Base-by-base conservation (phyloP, 345 rosid species). In the Isatis tinctoria region DNA sequence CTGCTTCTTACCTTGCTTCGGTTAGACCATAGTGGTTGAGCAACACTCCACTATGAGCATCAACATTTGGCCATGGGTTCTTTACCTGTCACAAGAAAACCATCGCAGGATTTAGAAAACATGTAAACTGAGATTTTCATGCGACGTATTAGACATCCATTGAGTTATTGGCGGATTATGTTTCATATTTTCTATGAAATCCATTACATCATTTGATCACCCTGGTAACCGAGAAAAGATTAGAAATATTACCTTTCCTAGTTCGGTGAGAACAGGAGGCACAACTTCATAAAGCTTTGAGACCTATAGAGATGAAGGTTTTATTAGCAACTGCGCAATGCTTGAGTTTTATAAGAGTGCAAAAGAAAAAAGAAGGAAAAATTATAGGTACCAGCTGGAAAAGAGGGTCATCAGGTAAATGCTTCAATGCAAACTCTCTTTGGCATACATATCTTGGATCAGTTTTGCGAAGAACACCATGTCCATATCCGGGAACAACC, bases 11-110 rank as follows among this genome's bases (percentile, higher is more conserved):
- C 99, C 98, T 88, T 61, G 99, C 99, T 85, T 95, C 97, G 4
- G 94, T 90, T 69, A 95, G 82, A 71, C 99, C 99, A 69, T 78
- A 96, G 72, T 96, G 72, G 82, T 88, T 96, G 82, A 96, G 92
- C 76, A 96, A 75, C 54, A 96, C 98, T 45, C 98, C 99, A 75
- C 99, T 92, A 83, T 96, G 98, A 51, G 99, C 98, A 87, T 96
- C 99, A 66, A 96, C 99, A 83, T 90, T 89, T 28, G 98, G 99
- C 99, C 99, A 96, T 3, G 99, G 97, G 82, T 90, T 96, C 83
- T 92, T 96, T 35, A 96, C 99, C 99, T 95, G 26, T 69, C 81
- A 66, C 63, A 30, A 26, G n/a, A 65, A 84, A 67, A 43, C 24
- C 52, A 75, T 51, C 68, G 30, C 66, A 60, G 20, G 58, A 39